These are phyloP conservation scores for Mycena vitilis DNA, from an alignment of 768 basidiomycete genomes.

Conservation along the genomic window DNA sequence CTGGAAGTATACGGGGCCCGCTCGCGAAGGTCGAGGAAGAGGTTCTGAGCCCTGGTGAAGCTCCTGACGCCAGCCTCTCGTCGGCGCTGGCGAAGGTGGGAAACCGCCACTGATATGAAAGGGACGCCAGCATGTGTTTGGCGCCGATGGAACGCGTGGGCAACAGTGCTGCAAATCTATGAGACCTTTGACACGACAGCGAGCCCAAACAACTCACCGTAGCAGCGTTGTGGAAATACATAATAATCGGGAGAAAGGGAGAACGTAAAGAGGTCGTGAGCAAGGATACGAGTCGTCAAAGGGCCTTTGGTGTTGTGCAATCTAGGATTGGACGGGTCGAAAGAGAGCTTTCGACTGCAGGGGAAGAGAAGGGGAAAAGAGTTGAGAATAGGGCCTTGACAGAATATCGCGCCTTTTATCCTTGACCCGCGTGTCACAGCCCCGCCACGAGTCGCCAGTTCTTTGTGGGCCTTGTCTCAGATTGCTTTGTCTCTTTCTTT, in stretches of 20 bases:
- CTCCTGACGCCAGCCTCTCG: slow-evolving; percentile 1
- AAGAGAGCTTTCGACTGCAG: slow-evolving; percentile 10
- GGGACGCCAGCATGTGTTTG: background rate
- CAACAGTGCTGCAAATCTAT: slow-evolving; percentile 14
- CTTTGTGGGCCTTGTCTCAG: slow-evolving; percentile 21
- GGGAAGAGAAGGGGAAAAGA: background rate
- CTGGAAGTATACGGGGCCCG: slow-evolving; percentile 9
- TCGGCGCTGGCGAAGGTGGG: background rate
- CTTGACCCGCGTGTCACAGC: background rate
- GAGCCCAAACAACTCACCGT: slow-evolving; percentile 10
- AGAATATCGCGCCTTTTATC: slow-evolving; percentile 21
- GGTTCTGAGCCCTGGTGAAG: slow-evolving; percentile 13
- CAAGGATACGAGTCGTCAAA: background rate
- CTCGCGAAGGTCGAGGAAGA: slow-evolving; percentile 11
- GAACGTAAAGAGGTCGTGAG: background rate
- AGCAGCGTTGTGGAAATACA: slow-evolving; percentile 30
- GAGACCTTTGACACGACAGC: background rate
- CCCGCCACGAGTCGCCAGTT: background rate
- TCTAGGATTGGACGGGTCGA: slow-evolving; percentile 2
- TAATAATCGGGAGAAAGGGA: slow-evolving; percentile 5
- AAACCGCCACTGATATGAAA: background rate
- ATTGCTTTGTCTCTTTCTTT: slow-evolving; percentile 19
- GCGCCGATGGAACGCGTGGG: background rate
- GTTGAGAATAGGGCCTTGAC: background rate
- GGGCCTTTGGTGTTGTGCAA: slow-evolving; percentile 1